Evolutionary conservation across 495 filamentous ascomycete genomes (phyloP), one percentile per base, ranked within the genome.

Genomic region (Cladorrhinum samala): DNA sequence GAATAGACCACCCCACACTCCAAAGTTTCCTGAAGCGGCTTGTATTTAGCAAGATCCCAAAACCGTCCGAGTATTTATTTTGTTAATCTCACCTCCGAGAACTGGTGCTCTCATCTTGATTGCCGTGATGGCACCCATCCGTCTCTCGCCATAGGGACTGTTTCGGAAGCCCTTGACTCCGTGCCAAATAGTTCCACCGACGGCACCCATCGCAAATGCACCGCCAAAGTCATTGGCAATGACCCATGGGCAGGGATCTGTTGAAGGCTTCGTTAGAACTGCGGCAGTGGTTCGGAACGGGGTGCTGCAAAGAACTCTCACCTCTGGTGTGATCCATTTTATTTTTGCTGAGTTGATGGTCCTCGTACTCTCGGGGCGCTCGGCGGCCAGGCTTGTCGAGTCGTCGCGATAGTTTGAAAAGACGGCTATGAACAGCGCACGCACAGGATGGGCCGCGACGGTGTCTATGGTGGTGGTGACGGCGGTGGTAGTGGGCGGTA

Each of bases 61-160:
- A 33, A 33, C 27, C 27, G 11, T 5, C 11, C 5, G 5, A 6
- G 27, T 33, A 33, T 33, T 6, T 33, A 33, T 33, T 6, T 33
- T 11, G 27, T 33, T 33, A 5, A 11, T 33, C 27, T 5, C 11
- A 56, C 93, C 93, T 55, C 92, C 93, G 47, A 97, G 79, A 43
- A 97, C 91, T 2, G 93, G 93, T 25, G 93, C 94, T 55, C 93
- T 85, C 49, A 91, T 89, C 77, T 98, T 98, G 73, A 98, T 91
- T 25, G 93, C 93, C 59, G 94, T 96, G 71, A 98, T 73, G 41
- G 94, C 89, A 59, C 94, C 93, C 76, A 97, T 91, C 69, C 92
- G 79, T 62, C 93, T 82, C 80, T 97, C 94, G 62, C 93, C 93
- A 69, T 95, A 89, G 46, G 81, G 81, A 56, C 79, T 82, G 77